These are phyloP conservation scores for Tylopilus felleus DNA, from an alignment of 768 basidiomycete species.

Conservation along the genomic window DNA sequence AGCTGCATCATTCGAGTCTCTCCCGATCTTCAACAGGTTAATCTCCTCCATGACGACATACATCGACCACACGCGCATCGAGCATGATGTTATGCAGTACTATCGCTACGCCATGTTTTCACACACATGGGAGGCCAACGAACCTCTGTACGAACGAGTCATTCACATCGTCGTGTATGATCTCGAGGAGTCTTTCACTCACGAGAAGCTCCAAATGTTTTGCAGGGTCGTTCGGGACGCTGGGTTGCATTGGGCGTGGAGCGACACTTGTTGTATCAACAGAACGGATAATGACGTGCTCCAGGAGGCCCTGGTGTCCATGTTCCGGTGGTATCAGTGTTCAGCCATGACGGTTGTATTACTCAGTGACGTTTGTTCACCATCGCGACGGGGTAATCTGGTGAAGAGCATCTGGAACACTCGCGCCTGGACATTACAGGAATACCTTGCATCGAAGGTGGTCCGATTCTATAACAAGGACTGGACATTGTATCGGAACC, in stretches of 20 bases:
- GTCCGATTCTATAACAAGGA: no score
- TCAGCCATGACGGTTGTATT: background rate
- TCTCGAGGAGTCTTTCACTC: background rate
- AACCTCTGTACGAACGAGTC: no score
- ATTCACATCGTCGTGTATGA: no score
- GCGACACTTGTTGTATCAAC: background rate
- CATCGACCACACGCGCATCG: background rate
- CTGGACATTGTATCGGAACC: background rate
- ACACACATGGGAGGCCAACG: no score
- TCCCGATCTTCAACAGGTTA: background rate
- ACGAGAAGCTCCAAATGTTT: background rate
- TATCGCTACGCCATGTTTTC: background rate
- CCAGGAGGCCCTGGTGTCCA: background rate
- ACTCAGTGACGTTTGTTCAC: background rate
- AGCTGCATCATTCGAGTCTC: background rate
- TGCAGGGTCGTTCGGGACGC: no score
- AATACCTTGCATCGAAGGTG: no score
- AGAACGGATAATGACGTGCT: background rate
- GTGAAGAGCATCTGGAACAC: background rate
- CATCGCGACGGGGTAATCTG: background rate
- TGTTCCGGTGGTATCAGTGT: background rate
- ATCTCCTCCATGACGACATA: background rate
- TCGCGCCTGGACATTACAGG: no score
- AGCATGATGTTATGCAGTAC: background rate
- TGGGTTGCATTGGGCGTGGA: no score